These are phyloP conservation scores for Ricinus communis DNA, from an alignment of 345 rosid species.

Conservation along the genomic window DNA sequence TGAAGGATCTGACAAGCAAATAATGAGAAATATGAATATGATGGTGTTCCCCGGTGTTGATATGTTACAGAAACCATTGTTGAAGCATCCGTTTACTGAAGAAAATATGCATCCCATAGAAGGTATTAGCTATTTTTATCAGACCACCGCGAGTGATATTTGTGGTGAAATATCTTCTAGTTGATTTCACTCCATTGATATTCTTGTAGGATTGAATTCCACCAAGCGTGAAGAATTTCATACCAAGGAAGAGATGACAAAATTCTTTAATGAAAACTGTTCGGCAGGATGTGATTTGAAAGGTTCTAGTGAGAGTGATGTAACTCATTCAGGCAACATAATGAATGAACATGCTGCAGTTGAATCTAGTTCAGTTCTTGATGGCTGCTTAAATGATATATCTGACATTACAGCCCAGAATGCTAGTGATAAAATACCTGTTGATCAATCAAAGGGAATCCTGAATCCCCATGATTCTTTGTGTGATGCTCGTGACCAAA, in stretches of 20 bases:
- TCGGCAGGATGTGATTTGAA: slow-evolving; percentile 29
- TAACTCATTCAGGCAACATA: slow-evolving; percentile 19
- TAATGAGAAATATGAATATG: slow-evolving; percentile 61
- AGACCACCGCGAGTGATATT: too few relatives aligned
- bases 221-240: slow-evolving; percentile 26
- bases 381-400: slow-evolving; percentile 25
- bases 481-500: slow-evolving; percentile 1
- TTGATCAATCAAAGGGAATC: slow-evolving; percentile 5
- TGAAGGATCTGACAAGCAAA: slow-evolving; percentile 39
- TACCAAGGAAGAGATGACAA: slow-evolving; percentile 17
- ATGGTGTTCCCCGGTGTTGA: slow-evolving; percentile 90
- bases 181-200: neutral
- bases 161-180: neutral
- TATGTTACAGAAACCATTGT: slow-evolving; percentile 70
- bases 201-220: slow-evolving; percentile 32
- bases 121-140: slow-evolving; percentile 33
- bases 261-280: slow-evolving; percentile 3
- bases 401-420: slow-evolving; percentile 25
- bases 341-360: slow-evolving; percentile 26
- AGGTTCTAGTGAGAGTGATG: slow-evolving; percentile 20
- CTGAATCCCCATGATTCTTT: slow-evolving; percentile 1
- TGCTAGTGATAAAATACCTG: neutral
- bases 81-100: slow-evolving; percentile 27
- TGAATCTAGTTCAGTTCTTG: slow-evolving; percentile 28
- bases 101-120: slow-evolving; percentile 21